A percentile compares a stretch with the other conserved stretches of the same genome.
These are phyloP conservation scores for Fraxinus anomala DNA, from an alignment of 257 asterid genomes.

Conservation along the genomic window DNA sequence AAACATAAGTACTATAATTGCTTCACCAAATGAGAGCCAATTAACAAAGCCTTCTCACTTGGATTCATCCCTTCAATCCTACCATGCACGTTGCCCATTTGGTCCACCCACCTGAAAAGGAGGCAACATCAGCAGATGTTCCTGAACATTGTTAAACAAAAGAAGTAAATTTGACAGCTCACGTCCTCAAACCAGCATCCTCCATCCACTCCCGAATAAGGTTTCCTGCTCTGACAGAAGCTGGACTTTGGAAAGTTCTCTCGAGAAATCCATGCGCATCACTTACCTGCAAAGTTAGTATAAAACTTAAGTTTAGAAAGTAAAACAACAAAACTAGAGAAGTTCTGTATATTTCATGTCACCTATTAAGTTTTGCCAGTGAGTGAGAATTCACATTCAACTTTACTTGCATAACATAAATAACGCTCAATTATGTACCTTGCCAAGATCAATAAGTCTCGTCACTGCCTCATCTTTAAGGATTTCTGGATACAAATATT, in stretches of 20 bases:
- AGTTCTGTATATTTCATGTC: background rate
- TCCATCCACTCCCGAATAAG: conserved; percentile 85
- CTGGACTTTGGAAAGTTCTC: conserved; percentile 95
- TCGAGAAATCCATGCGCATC: conserved; percentile 79
- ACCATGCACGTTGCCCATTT: conserved; percentile 97
- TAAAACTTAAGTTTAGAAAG: background rate
- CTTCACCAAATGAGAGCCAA: conserved; percentile 98
- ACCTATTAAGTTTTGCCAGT: conserved; percentile 11
- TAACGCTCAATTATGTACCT: conserved; percentile 45
- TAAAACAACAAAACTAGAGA: too few relatives aligned
- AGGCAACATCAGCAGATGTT: conserved; percentile 22
- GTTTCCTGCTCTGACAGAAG: conserved; percentile 73
- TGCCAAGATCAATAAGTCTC: conserved; percentile 80
- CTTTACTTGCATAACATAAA: conserved; percentile 19
- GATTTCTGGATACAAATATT: conserved; percentile 49
- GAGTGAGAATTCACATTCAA: conserved; percentile 5
- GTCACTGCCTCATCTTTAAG: conserved; percentile 79
- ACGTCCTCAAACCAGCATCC: conserved; percentile 93
- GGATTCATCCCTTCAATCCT: conserved; percentile 75
- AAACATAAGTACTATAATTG: conserved; percentile 28
- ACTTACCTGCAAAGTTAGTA: conserved; percentile 66
- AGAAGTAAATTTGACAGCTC: conserved; percentile 29
- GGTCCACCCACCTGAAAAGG: conserved; percentile 84
- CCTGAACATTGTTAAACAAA: conserved; percentile 4
- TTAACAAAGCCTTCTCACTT: conserved; percentile 77